Evolutionary conservation across 2,329 filamentous ascomycete genomes (phyloP).

Genomic region (Tricladium varicosporioides): DNA sequence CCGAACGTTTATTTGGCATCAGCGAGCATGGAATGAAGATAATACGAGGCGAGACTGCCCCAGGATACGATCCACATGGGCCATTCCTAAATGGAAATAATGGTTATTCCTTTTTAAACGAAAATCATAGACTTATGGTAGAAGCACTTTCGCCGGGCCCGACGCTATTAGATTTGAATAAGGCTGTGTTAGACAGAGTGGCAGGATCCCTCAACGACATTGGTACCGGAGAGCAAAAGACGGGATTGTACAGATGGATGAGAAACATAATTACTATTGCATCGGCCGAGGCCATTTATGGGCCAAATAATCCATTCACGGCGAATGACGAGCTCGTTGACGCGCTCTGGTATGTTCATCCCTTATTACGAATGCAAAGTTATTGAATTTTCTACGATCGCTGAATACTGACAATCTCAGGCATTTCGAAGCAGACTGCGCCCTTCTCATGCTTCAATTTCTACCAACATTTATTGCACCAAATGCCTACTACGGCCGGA

Average conservation of each 20-base stretch:
- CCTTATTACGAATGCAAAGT: not conserved
- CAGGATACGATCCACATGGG: conserved; percentile 28
- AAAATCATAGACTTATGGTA: conserved; percentile 38
- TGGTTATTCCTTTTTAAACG: conserved; percentile 35
- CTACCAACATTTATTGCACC: conserved; percentile 35
- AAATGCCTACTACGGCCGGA: conserved; percentile 34
- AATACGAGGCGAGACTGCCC: conserved; percentile 25
- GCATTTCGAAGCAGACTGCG: conserved; percentile 33
- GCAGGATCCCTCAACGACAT: conserved; percentile 33
- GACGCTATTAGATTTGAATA: conserved; percentile 38
- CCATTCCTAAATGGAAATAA: conserved; percentile 25
- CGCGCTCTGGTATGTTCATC: conserved; percentile 35
- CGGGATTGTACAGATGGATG: conserved; percentile 39
- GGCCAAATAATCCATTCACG: conserved; percentile 43
- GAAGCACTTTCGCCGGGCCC: conserved; percentile 36
- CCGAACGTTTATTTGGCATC: conserved; percentile 39
- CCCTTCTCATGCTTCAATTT: conserved; percentile 33
- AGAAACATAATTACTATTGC: conserved; percentile 41
- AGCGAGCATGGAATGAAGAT: conserved; percentile 35
- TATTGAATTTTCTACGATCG: not conserved
- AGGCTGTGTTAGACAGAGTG: conserved; percentile 38
- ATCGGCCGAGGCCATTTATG: conserved; percentile 43
- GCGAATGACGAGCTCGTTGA: conserved; percentile 37
- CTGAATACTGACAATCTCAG: conserved; percentile 13
- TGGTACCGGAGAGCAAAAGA: conserved; percentile 28